Conservation (phyloP, 2,329 filamentous ascomycete genomes). For the Cladosporium halotolerans region DNA sequence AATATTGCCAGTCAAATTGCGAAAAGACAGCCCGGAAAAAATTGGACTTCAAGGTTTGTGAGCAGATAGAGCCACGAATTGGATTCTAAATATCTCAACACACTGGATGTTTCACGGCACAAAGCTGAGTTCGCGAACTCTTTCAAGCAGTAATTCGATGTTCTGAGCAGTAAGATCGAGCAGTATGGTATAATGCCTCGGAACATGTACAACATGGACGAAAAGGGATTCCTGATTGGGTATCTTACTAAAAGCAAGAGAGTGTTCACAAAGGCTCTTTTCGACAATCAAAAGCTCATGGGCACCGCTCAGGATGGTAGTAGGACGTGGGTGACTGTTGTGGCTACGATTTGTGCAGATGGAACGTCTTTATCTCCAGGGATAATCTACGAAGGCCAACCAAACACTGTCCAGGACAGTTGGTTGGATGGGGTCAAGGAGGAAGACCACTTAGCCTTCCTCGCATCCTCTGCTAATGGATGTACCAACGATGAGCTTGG, state of each 20-base stretch:
- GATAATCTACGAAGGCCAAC: slow-evolving; percentile 14
- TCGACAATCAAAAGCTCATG: slow-evolving; percentile 5
- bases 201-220: slow-evolving; percentile 17
- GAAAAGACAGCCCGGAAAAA: slow-evolving; percentile 8
- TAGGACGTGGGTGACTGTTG: slow-evolving; percentile 15
- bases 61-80: slow-evolving; percentile 12
- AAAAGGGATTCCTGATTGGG: slow-evolving; percentile 16
- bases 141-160: slow-evolving; percentile 20
- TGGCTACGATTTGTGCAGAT: slow-evolving; percentile 16
- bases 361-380: slow-evolving; percentile 11
- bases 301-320: slow-evolving; percentile 15
- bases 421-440: slow-evolving; percentile 17
- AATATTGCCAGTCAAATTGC: slow-evolving; percentile 16
- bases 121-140: slow-evolving; percentile 18
- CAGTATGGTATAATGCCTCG: slow-evolving; percentile 10
- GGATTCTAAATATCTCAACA: slow-evolving; percentile 14
- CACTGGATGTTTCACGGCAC: slow-evolving; percentile 17
- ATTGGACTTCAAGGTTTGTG: slow-evolving; percentile 18
- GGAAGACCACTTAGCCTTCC: slow-evolving; percentile 8
- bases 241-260: slow-evolving; percentile 11
- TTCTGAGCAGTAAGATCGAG: slow-evolving; percentile 13
- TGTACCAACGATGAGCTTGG: slow-evolving; percentile 19
- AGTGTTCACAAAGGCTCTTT: slow-evolving; percentile 13
- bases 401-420: slow-evolving; percentile 12
- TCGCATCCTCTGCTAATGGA: slow-evolving; percentile 14